Evolutionary conservation across 2,329 filamentous ascomycete genomes (phyloP).

Genomic region (Fusarium albidum): DNA sequence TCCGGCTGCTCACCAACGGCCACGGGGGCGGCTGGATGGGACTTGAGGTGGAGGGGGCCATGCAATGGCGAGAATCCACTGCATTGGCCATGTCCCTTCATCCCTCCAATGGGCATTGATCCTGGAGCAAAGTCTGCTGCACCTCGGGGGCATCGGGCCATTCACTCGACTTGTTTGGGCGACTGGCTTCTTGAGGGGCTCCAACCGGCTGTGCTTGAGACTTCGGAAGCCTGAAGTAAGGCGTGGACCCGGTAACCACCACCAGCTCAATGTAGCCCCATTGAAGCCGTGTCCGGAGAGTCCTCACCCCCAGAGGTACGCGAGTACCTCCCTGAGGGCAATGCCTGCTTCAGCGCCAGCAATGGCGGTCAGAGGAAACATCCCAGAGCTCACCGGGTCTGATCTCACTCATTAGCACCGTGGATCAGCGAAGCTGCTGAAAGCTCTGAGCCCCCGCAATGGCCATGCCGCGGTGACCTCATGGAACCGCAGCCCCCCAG

Average conservation of each 20-base stretch:
- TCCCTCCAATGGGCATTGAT: constrained; percentile 39
- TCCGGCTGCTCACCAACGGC: constrained; percentile 14
- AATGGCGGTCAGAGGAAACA: constrained; percentile 29
- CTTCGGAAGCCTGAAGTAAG: constrained; percentile 1
- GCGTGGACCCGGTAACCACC: constrained; percentile 35
- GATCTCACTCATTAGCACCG: constrained; percentile 13
- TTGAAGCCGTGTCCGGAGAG: constrained; percentile 31
- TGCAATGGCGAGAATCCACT: constrained; percentile 38
- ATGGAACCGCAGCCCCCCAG: constrained; percentile 24
- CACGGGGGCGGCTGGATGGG: constrained; percentile 37
- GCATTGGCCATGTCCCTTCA: constrained; percentile 33
- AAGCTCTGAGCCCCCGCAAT: constrained; percentile 31
- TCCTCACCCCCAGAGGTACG: constrained; percentile 24
- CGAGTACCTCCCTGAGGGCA: constrained; percentile 4
- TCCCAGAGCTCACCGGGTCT: constrained; percentile 18
- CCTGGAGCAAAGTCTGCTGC: constrained; percentile 39
- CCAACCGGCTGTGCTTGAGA: constrained; percentile 2
- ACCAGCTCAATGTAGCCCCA: constrained; percentile 32
- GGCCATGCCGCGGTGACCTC: constrained; percentile 38
- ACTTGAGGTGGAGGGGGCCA: constrained; percentile 37
- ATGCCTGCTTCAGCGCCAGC: constrained; percentile 16
- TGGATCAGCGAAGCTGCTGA: constrained; percentile 30
- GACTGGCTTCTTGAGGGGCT: constrained; percentile 21
- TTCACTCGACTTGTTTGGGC: constrained; percentile 27
- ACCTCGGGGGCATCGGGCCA: constrained; percentile 38